Evolutionary conservation across 768 basidiomycete species (phyloP).

Genomic region (Pholiota molesta): DNA sequence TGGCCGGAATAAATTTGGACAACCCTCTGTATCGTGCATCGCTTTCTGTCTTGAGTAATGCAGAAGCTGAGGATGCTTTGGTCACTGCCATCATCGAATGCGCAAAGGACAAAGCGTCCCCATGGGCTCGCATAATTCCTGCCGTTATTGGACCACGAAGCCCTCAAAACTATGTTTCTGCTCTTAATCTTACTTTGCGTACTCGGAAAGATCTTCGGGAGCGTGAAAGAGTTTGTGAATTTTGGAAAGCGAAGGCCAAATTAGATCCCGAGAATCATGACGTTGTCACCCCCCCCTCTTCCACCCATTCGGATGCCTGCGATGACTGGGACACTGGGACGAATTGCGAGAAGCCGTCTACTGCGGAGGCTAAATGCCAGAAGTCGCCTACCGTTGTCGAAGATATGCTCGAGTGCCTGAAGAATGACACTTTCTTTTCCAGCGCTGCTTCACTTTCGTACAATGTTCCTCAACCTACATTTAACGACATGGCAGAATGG

Average conservation of each 20-base stretch:
- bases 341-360: conserved; percentile 23
- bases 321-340: conserved; percentile 29
- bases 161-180: conserved; percentile 46
- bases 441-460: not conserved
- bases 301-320: conserved; percentile 35
- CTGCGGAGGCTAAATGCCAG: not conserved
- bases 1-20: conserved; percentile 39
- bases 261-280: conserved; percentile 25
- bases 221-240: conserved; percentile 38
- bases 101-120: conserved; percentile 35
- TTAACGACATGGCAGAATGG: not conserved
- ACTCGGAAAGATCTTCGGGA: conserved; percentile 44
- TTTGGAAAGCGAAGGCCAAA: conserved; percentile 47
- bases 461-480: not conserved
- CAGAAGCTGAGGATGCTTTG: conserved; percentile 42
- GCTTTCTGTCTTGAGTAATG: conserved; percentile 30
- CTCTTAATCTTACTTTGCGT: conserved; percentile 47
- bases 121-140: conserved; percentile 47
- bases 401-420: conserved; percentile 11
- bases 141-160: conserved; percentile 36
- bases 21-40: conserved; percentile 33
- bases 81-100: conserved; percentile 47
- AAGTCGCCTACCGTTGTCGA: conserved; percentile 6
- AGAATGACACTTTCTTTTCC: not conserved
- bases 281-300: conserved; percentile 38